A percentile compares a stretch with the other conserved stretches of the same genome.
These are phyloP conservation scores for Aspergillus brasiliensis DNA, from an alignment of 2,329 filamentous ascomycete species.

Conservation along the genomic window DNA sequence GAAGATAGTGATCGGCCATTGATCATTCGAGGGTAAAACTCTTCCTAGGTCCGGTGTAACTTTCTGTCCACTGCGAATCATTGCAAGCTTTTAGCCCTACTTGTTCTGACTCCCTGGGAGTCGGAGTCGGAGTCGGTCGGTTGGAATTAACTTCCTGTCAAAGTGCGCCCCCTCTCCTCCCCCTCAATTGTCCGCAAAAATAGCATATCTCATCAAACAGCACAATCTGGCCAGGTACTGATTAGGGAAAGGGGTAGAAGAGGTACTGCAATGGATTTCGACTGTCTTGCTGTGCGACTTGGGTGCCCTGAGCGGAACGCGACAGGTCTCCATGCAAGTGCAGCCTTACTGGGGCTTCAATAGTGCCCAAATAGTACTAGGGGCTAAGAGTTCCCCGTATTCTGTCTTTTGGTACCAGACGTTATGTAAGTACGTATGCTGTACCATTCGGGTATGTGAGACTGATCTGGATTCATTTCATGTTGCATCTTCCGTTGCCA, in stretches of 20 bases:
- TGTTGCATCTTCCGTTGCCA: background rate
- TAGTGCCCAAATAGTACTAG: slow-evolving; percentile 8
- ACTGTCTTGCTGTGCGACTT: background rate
- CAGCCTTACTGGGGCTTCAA: slow-evolving; percentile 25
- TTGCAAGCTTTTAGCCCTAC: slow-evolving; percentile 9
- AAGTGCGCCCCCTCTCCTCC: background rate
- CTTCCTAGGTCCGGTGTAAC: slow-evolving; percentile 11
- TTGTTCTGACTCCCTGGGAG: background rate
- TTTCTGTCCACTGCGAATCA: slow-evolving; percentile 7
- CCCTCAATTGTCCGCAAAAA: background rate
- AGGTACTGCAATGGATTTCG: slow-evolving; percentile 1
- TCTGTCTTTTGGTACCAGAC: background rate
- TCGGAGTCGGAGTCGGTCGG: background rate
- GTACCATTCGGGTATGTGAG: slow-evolving; percentile 3
- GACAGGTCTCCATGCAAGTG: slow-evolving; percentile 16
- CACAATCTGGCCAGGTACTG: background rate
- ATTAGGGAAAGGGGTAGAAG: no score
- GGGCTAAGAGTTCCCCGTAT: background rate
- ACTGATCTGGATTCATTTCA: slow-evolving; percentile 20
- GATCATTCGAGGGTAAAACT: slow-evolving; percentile 13
- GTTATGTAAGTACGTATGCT: background rate
- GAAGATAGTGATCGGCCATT: slow-evolving; percentile 18
- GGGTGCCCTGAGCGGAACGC: slow-evolving; percentile 6
- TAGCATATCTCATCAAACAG: background rate
- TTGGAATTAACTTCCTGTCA: background rate